Evolutionary conservation across 1,139 yeast species (phyloP).

Genomic region (Lodderomyces metapsilosis): DNA sequence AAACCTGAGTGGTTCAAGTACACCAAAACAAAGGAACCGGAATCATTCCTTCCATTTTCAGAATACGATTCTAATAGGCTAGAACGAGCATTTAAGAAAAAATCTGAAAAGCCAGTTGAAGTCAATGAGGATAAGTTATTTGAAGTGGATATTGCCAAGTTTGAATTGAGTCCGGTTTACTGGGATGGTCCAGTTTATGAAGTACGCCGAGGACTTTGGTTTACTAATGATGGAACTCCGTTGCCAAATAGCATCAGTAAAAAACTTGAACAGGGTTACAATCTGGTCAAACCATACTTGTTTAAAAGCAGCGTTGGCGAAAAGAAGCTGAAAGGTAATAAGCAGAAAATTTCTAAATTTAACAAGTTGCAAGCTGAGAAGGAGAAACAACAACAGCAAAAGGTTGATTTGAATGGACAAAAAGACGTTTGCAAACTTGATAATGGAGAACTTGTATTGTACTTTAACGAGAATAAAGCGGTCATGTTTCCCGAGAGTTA

Average conservation of each 20-base stretch:
- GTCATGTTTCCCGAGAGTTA: constrained; percentile 38
- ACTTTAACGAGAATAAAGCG: constrained; percentile 32
- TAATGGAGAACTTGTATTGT: constrained; percentile 32
- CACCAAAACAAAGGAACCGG: constrained; percentile 46
- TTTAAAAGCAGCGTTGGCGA: constrained; percentile 18
- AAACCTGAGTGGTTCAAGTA: constrained; percentile 64
- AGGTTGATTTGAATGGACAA: constrained; percentile 20
- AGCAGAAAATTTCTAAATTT: constrained; percentile 23
- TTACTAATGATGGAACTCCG: constrained; percentile 60
- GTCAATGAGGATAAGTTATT: constrained; percentile 84
- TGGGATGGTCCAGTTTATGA: constrained; percentile 91
- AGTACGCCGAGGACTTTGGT: constrained; percentile 87
- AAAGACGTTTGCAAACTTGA: constrained; percentile 32
- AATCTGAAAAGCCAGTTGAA: constrained; percentile 32
- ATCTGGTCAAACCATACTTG: constrained; percentile 29
- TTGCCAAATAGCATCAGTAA: constrained; percentile 49
- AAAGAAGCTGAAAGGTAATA: constrained; percentile 11
- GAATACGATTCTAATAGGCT: constrained; percentile 58
- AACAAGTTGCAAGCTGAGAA: constrained; percentile 16
- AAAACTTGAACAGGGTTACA: constrained; percentile 59
- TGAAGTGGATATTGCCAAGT: constrained; percentile 59
- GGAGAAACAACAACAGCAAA: constrained; percentile 9
- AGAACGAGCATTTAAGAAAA: constrained; percentile 33
- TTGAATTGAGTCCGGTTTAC: constrained; percentile 65
- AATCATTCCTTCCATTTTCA: constrained; percentile 70